Evolutionary conservation across 305 asterid genomes (phyloP).

Genomic region (Fraxinus ornus): DNA sequence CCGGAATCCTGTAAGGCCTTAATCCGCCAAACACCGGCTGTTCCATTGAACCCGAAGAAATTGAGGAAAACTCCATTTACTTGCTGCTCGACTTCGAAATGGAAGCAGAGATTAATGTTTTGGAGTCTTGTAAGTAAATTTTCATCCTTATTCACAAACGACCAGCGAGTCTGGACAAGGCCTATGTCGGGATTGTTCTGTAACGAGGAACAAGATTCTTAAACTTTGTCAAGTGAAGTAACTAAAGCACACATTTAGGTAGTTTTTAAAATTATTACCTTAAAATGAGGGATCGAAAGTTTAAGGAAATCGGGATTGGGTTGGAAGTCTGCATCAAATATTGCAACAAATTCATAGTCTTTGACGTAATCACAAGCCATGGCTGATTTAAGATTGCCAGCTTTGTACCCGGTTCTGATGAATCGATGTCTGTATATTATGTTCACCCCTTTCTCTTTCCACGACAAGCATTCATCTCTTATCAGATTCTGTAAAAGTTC

Average conservation of each 20-base stretch:
- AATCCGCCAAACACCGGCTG: constrained; percentile 97
- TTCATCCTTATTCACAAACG: constrained; percentile 87
- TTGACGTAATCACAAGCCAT: constrained; percentile 90
- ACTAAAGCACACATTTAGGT: background rate
- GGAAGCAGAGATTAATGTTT: constrained; percentile 87
- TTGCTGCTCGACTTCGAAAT: constrained; percentile 97
- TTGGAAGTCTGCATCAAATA: constrained; percentile 88
- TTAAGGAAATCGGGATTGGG: constrained; percentile 94
- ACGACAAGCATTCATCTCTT: constrained; percentile 60
- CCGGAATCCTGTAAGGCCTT: constrained; percentile 93
- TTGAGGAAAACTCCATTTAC: constrained; percentile 78
- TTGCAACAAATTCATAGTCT: constrained; percentile 83
- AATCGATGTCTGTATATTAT: constrained; percentile 84
- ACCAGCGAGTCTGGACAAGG: constrained; percentile 94
- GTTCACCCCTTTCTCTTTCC: constrained; percentile 89
- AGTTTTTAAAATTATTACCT: constrained; percentile 43
- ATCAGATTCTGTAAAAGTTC: constrained; percentile 65
- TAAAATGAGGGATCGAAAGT: constrained; percentile 87
- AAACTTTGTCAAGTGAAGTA: background rate
- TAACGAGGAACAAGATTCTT: background rate
- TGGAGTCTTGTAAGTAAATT: constrained; percentile 86
- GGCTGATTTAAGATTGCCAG: constrained; percentile 96
- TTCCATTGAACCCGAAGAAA: constrained; percentile 98
- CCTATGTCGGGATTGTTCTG: constrained; percentile 91
- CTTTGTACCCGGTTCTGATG: constrained; percentile 87